Base-by-base conservation (phyloP, 2,329 filamentous ascomycete genomes). In the Gnomoniopsis smithogilvyi region DNA sequence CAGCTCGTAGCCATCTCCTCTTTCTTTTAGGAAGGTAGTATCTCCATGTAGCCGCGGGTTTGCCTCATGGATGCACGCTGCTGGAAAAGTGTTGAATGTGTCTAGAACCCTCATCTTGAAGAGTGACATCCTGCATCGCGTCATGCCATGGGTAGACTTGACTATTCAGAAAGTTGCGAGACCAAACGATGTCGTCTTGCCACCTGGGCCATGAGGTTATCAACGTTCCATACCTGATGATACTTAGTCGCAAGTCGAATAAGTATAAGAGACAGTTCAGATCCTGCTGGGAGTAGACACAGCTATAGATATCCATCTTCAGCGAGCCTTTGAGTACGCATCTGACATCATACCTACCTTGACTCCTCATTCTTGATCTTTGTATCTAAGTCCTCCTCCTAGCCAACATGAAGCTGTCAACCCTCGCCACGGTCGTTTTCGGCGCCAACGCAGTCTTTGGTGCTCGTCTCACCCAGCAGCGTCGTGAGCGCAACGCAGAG, bases 401-500 rank as follows among this genome's bases (percentile, higher is more conserved):
- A 21, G 53, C 45, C 48, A 62, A 48, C 19, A 62, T 62, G 60
- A 62, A 54, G 57, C 53, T 51, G 56, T 43, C 53, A 33, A 26
- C 30, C 15, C 8, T 62, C 46, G 45, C 38, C 41, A 19, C 53
- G 15, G 26, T 43, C 34, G 49, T 58, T n/a, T 43, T 62, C 34
- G 49, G 56, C 30, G 45, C 53, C 10, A 53, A 62, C 15, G 36
- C 54, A 6, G 60, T 47, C 22, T 36, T 60, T 17, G 60, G 46
- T 33, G 60, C 60, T 45, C 52, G 57, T 14, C 54, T 55, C 48
- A 62, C 60, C 14, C 52, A 60, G 53, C 50, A 54, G 50, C 60
- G 60, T 17, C 57, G 57, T 19, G 60, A 52, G 53, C 56, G 56
- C 12, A 51, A 62, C 50, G 60, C 57, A 34, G 56, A 49, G 12